A percentile compares a stretch with the other conserved stretches of the same genome.
Conservation (phyloP, 2,329 filamentous ascomycete species). For the Diaporthe longicolla region DNA sequence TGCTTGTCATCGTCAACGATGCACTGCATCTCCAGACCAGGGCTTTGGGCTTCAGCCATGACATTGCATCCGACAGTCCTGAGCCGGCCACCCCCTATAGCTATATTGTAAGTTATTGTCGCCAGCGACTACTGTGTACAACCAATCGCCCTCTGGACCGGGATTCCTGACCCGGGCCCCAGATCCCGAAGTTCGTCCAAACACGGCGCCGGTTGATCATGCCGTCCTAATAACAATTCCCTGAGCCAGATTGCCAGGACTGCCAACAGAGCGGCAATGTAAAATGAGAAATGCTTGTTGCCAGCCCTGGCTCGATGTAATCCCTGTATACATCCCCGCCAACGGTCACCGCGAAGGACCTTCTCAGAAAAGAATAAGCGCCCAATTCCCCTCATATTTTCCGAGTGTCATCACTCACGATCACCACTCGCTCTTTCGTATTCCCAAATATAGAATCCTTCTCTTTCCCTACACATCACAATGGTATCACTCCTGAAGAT, state of each 20-base stretch:
- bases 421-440: not conserved
- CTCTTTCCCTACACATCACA: not conserved
- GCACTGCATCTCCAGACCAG: not conserved
- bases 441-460: slow-evolving; percentile 1
- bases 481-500: too few relatives aligned
- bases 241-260: not conserved
- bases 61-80: not conserved
- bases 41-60: not conserved
- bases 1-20: not conserved
- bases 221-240: not conserved
- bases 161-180: not conserved
- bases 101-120: not conserved
- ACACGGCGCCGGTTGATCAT: not conserved
- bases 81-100: not conserved
- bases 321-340: not conserved
- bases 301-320: slow-evolving; percentile 17
- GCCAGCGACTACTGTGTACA: not conserved
- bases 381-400: not conserved
- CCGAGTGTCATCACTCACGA: not conserved
- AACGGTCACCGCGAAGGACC: not conserved
- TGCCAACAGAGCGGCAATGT: not conserved
- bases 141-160: not conserved
- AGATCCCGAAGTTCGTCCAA: slow-evolving; percentile 1
- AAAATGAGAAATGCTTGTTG: slow-evolving; percentile 4
- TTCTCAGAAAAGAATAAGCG: slow-evolving; percentile 2